Evolutionary conservation across 495 filamentous ascomycete species (phyloP).

Genomic region (Mycothermus thermophilus): DNA sequence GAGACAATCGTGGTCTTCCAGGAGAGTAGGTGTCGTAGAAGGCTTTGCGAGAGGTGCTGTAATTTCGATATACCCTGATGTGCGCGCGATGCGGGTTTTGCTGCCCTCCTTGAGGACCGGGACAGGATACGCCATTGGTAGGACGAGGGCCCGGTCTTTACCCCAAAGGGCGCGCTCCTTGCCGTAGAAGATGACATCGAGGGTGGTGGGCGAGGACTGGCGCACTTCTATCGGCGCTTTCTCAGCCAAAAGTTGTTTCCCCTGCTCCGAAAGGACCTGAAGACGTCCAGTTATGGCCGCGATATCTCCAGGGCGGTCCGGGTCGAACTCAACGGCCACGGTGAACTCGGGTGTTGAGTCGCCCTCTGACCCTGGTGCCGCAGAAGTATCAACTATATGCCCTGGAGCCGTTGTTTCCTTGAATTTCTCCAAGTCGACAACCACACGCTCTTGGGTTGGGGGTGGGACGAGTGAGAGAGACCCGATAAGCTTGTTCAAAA

Average conservation of each 20-base stretch:
- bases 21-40: not conserved
- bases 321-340: constrained; percentile 6
- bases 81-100: constrained; percentile 33
- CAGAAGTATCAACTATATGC: too few species aligned
- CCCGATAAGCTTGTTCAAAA: too few species aligned
- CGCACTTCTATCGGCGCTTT: constrained; percentile 18
- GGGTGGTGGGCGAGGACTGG: constrained; percentile 19
- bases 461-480: too few species aligned
- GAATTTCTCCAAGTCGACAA: too few species aligned
- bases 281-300: constrained; percentile 15
- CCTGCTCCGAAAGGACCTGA: constrained; percentile 15
- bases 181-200: constrained; percentile 22
- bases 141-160: constrained; percentile 1
- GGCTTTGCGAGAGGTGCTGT: constrained; percentile 22
- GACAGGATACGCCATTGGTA: constrained; percentile 24
- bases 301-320: constrained; percentile 3
- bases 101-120: constrained; percentile 23
- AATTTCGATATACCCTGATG: constrained; percentile 33
- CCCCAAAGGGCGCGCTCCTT: not conserved
- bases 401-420: too few species aligned
- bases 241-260: constrained; percentile 15
- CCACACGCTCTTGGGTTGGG: too few species aligned
- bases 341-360: not conserved
- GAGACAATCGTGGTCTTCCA: constrained; percentile 22
- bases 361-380: too few species aligned